Percentiles rank a stretch among this genome's conserved stretches.
Conservation (phyloP, 139 green algal species). For the Asterochloris sp. region DNA sequence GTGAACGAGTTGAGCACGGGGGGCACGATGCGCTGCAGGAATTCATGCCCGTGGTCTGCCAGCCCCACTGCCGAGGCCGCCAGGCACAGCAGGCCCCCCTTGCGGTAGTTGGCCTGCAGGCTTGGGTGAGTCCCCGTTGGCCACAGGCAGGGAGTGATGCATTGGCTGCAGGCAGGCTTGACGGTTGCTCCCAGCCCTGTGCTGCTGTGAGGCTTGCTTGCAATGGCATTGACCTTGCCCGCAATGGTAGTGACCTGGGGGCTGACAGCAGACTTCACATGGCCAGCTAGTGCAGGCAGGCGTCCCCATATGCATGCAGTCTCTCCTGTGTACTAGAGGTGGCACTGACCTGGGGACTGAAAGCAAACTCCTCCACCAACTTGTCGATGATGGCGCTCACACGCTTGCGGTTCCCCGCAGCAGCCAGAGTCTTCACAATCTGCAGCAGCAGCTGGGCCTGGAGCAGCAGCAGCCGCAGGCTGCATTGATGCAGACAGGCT, state of each 20-base stretch:
- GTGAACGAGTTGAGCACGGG: constrained; percentile 82
- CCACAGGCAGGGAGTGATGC: too few relatives aligned
- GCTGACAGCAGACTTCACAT: too few relatives aligned
- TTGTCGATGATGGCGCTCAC: constrained; percentile 65
- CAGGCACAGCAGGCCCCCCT: constrained; percentile 92
- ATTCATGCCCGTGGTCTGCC: constrained; percentile 42
- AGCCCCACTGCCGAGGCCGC: constrained; percentile 89
- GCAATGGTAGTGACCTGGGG: not conserved
- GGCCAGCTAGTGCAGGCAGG: too few relatives aligned
- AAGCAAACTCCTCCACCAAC: constrained; percentile 56
- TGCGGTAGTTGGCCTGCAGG: constrained; percentile 72
- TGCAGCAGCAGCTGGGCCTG: constrained; percentile 44
- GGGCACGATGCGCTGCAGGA: constrained; percentile 73
- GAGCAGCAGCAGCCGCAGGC: constrained; percentile 17
- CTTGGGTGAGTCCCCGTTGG: too few relatives aligned
- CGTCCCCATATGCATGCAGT: too few relatives aligned
- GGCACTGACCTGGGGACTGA: constrained; percentile 7
- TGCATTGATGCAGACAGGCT: too few relatives aligned
- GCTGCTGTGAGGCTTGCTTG: constrained; percentile 2
- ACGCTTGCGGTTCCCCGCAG: constrained; percentile 38
- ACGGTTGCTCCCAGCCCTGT: too few relatives aligned
- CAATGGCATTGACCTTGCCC: not conserved
- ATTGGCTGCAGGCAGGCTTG: too few relatives aligned
- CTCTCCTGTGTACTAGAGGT: too few relatives aligned
- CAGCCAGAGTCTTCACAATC: constrained; percentile 21